Evolutionary conservation across 225 moss, liverwort and hornwort genomes (phyloP), one percentile per base, ranked within the genome.

Genomic region (Straminergon stramineum): DNA sequence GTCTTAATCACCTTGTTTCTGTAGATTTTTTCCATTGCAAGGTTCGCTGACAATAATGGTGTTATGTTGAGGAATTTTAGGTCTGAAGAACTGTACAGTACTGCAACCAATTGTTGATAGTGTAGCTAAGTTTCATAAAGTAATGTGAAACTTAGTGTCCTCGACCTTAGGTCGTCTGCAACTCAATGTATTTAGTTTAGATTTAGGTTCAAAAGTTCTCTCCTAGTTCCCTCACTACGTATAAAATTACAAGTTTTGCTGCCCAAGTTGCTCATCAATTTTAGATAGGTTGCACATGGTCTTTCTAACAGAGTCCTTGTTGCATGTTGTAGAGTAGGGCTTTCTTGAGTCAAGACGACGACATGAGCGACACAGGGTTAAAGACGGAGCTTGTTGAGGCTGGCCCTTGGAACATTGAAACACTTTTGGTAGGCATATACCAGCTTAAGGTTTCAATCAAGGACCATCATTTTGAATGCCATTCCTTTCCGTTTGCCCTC

Each of bases 81-180:
- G 95, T 96, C 64, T 94, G 96, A 90, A 96, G 96, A 45, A 96
- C 96, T 83, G 89, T 94, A 97, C 96, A 88, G 85, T 94, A 58
- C 95, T 95, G 84, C 96, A 96, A 74, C 96, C 95, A 81, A 91
- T 92, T 89, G 97, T 95, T 87, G 97, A 97, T 93, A 95, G 96
- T 48, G 92, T 94, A 57, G 97, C 97, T 56, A 91, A 95, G 56
- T 99, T 99, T 87, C 81, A 94, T 89, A 96, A 93, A 94, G 96
- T 96, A 31, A 31, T 43, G 81, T 81, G 81, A 41, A 43, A 20
- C 79, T 91, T 93, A 27, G 93, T 96, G 78, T 97, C 96, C 83
- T 99, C 95, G 12, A 60, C 60, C 28, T 60, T 41, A 81, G 58
- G 30, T 41, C 9, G 20, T 43, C 20, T 43, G 43, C 81, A 43